Percentiles rank a stretch among this genome's conserved stretches.
phyloP scores from a whole-genome alignment of 169 alveolate species.

The Theileria sp. region DNA sequence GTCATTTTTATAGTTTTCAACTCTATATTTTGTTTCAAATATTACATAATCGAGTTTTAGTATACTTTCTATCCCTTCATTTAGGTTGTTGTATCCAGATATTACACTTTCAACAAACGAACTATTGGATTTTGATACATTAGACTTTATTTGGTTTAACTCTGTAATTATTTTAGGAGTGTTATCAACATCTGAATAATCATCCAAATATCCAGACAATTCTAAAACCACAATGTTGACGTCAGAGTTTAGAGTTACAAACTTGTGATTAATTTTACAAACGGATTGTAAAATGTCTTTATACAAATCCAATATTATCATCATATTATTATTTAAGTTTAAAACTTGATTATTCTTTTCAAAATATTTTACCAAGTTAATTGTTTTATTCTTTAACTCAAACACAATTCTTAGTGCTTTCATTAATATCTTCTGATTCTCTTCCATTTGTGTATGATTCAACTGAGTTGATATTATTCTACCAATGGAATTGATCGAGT shows the following conservation, averaged over 20 bases:
- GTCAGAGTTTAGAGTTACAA: not conserved
- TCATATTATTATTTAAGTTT: not conserved
- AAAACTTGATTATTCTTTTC: not conserved
- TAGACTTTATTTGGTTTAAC: not conserved
- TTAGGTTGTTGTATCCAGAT: not conserved
- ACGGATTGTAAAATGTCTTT: not conserved
- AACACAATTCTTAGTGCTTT: not conserved
- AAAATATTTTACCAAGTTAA: not conserved
- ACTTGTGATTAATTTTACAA: not conserved
- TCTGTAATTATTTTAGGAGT: not conserved
- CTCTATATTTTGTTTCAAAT: not conserved
- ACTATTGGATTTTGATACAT: not conserved
- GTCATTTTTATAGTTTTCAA: not conserved
- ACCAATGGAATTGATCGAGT: not conserved
- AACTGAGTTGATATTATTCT: not conserved
- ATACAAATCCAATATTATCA: slow-evolving; percentile 1
- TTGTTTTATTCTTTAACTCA: not conserved
- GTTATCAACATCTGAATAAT: not conserved
- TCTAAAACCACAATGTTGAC: not conserved
- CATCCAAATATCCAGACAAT: not conserved
- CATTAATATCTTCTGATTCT: not conserved
- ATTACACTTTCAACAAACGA: not conserved
- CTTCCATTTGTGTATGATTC: not conserved
- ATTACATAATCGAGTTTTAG: not conserved
- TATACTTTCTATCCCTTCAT: not conserved